phyloP scores from a whole-genome alignment of 441 rosid genomes.

The Populus hybrid region DNA sequence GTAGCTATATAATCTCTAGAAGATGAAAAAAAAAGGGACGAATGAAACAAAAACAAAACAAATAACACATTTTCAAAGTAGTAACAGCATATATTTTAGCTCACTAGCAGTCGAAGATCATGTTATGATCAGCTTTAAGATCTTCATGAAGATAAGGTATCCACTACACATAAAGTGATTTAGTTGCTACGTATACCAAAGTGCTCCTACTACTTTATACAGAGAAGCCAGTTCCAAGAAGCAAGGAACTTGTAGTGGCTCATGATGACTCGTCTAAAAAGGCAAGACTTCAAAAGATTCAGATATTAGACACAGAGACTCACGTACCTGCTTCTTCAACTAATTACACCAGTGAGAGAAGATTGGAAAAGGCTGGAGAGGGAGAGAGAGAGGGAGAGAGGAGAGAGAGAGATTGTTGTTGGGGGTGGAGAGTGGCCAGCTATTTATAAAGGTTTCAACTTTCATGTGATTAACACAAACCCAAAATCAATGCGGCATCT shows the following conservation, averaged over 20 bases:
- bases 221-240: not conserved
- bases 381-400: too few species aligned
- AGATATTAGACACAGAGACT: slow-evolving; percentile 1
- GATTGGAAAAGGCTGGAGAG: not conserved
- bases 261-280: not conserved
- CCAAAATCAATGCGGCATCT: not conserved
- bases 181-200: not conserved
- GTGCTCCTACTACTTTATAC: not conserved
- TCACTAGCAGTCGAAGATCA: too few species aligned
- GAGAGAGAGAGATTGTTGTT: not conserved
- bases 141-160: not conserved
- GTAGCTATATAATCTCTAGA: not conserved
- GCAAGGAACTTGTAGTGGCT: not conserved
- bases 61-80: too few species aligned
- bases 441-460: not conserved
- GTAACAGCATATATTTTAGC: too few species aligned
- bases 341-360: not conserved
- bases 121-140: too few species aligned
- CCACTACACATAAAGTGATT: not conserved
- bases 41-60: too few species aligned
- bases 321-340: slow-evolving; percentile 14
- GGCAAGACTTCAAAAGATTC: not conserved
- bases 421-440: not conserved
- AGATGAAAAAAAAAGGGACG: too few species aligned
- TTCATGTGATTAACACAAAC: not conserved